Percentiles rank a stretch among this genome's conserved stretches.
These are phyloP conservation scores for Aegilops bicornis DNA, from an alignment of 176 grass and related monocot genomes.

Conservation along the genomic window DNA sequence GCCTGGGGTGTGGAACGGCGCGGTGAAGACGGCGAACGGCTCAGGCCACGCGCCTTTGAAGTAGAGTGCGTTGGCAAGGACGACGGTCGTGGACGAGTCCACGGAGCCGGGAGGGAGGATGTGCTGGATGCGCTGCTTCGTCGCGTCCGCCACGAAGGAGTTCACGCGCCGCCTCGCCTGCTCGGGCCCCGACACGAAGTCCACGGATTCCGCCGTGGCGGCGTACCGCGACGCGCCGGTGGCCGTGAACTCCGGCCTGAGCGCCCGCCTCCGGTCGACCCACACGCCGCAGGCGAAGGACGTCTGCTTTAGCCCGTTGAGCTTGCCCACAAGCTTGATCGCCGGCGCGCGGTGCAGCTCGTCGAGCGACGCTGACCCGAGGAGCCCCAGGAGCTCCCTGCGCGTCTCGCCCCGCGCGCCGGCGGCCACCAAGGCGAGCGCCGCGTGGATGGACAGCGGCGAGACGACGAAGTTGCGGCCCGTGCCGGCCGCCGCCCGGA, in stretches of 20 bases:
- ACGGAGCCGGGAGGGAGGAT: conserved; percentile 17
- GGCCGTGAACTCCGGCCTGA: background rate
- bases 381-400: conserved; percentile 17
- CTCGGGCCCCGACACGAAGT: background rate
- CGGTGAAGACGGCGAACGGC: background rate
- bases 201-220: background rate
- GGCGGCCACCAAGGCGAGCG: conserved; percentile 22
- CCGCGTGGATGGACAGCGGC: conserved; percentile 22
- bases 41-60: background rate
- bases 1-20: background rate
- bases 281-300: conserved; percentile 38
- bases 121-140: background rate
- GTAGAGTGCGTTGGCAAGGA: conserved; percentile 28
- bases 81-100: background rate
- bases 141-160: background rate
- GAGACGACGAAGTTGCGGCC: conserved; percentile 16
- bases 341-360: background rate
- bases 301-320: background rate
- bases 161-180: background rate
- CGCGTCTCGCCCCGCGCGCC: background rate
- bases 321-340: background rate
- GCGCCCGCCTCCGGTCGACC: background rate
- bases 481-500: too few species aligned
- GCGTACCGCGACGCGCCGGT: background rate
- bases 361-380: background rate